Evolutionary conservation across 148 eudicot genomes (phyloP), one percentile per base, ranked within the genome.

Genomic region (Arctostaphylos glauca): DNA sequence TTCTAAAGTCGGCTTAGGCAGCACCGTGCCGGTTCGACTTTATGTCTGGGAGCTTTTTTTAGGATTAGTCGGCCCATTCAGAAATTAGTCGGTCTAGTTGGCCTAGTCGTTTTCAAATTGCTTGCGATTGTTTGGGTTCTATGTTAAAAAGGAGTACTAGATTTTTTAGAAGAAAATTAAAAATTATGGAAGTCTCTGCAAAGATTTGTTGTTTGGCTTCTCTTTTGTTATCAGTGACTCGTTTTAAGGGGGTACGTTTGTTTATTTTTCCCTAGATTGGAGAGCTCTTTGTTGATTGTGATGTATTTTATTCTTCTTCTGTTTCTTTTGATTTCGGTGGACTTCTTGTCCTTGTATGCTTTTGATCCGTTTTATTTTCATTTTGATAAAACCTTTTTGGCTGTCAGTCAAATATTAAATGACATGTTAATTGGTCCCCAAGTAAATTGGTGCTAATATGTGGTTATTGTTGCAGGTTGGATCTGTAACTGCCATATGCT

Each of bases 401-500:
- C 68, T 23, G 38, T 13, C 5, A 2, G 6, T 52, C 21, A 18
- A 44, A 25, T 10, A 72, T 19, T 60, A 25, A 8, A 55, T 19
- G 15, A 49, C 16, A 21, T 13, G 8, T 54, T 18, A 79, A 54
- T 71, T 55, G 53, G 74, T 21, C 78, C 46, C 74, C 23, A 46
- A 60, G 31, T 73, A n/a, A 54, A 58, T 86, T 53, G 58, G 23
- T 82, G 78, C 80, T 80, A 74, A 72, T 54, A 56, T 47, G 72
- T 81, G 64, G 18, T 79, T 54, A 47, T 74, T 81, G 76, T 78
- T 82, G 73, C 94, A 95, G 98, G 98, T 95, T 85, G 98, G 98
- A 82, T 94, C 96, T 85, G 95, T 95, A 64, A 93, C 98, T 31
- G 92, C 88, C 78, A 86, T 93, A 86, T 95, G 98, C 84, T 92